These are phyloP conservation scores for Lactuca saligna DNA, from an alignment of 129 eudicot species.

Conservation along the genomic window DNA sequence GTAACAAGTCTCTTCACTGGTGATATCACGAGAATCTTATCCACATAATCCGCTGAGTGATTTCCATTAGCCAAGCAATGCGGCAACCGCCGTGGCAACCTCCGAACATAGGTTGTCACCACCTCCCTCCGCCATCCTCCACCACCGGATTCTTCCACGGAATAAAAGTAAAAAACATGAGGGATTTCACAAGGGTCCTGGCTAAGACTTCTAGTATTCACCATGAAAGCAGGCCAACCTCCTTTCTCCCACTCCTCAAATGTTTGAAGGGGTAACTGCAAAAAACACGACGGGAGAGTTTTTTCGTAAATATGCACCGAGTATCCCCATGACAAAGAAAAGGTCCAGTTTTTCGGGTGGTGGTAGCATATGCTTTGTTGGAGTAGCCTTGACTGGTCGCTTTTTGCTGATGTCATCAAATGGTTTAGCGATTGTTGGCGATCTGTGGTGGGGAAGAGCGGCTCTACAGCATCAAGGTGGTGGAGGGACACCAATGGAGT, in stretches of 20 bases:
- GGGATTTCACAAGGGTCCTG: slow-evolving; percentile 67
- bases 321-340: slow-evolving; percentile 86
- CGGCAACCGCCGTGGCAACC: slow-evolving; percentile 37
- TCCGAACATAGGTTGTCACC: slow-evolving; percentile 47
- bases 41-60: slow-evolving; percentile 44
- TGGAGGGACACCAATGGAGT: slow-evolving; percentile 74
- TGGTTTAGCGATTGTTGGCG: slow-evolving; percentile 57
- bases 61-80: slow-evolving; percentile 35
- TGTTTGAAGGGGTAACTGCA: slow-evolving; percentile 59
- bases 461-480: slow-evolving; percentile 66
- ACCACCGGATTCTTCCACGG: slow-evolving; percentile 27
- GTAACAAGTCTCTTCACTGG: slow-evolving; percentile 32
- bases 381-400: slow-evolving; percentile 57
- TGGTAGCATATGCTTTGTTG: slow-evolving; percentile 77
- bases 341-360: slow-evolving; percentile 51
- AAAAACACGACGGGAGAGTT: slow-evolving; percentile 40
- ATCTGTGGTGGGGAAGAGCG: slow-evolving; percentile 66
- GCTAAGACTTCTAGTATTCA: slow-evolving; percentile 46
- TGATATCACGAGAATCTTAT: slow-evolving; percentile 42
- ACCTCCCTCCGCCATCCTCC: slow-evolving; percentile 9
- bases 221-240: slow-evolving; percentile 47
- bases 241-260: slow-evolving; percentile 48
- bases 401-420: slow-evolving; percentile 64
- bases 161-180: slow-evolving; percentile 60
- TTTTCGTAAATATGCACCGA: slow-evolving; percentile 61